Conservation (phyloP, 805 yeast species). For the Yarrowia sp. region DNA sequence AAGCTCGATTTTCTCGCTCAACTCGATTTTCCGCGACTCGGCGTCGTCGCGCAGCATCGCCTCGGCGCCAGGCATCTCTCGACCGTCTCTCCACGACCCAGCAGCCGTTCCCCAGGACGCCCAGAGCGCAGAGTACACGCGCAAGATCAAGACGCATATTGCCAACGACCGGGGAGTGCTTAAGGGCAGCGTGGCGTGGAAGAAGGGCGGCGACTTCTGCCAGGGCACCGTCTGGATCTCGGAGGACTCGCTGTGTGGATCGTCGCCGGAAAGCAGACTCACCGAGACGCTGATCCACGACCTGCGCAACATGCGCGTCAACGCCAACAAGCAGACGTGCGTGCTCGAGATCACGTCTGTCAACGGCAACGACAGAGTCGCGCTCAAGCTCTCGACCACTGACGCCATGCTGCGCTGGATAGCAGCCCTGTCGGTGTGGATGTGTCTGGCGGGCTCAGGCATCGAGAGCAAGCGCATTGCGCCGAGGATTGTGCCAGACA, state of each 20-base stretch:
- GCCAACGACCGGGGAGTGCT: not conserved
- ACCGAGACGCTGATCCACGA: not conserved
- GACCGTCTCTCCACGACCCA: conserved; percentile 12
- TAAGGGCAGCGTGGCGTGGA: not conserved
- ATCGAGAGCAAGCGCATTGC: conserved; percentile 1
- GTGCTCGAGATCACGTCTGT: not conserved
- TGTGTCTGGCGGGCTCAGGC: conserved; percentile 14
- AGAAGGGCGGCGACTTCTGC: not conserved
- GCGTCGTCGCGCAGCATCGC: not conserved
- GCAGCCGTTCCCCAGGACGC: conserved; percentile 11
- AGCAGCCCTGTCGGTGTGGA: conserved; percentile 7
- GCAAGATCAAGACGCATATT: conserved; percentile 1
- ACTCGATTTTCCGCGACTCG: conserved; percentile 21
- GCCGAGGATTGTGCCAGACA: conserved; percentile 1
- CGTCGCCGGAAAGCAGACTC: not conserved
- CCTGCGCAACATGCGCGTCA: not conserved
- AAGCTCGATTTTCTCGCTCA: conserved; percentile 11
- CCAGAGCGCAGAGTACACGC: conserved; percentile 8
- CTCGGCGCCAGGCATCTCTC: not conserved
- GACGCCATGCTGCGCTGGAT: not conserved
- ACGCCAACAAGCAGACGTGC: not conserved
- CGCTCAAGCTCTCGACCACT: not conserved
- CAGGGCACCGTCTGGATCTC: conserved; percentile 14
- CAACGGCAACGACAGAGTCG: not conserved
- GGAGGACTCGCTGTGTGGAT: not conserved